Evolutionary conservation across 2,329 filamentous ascomycete genomes (phyloP).

Genomic region (Apiospora hydei): DNA sequence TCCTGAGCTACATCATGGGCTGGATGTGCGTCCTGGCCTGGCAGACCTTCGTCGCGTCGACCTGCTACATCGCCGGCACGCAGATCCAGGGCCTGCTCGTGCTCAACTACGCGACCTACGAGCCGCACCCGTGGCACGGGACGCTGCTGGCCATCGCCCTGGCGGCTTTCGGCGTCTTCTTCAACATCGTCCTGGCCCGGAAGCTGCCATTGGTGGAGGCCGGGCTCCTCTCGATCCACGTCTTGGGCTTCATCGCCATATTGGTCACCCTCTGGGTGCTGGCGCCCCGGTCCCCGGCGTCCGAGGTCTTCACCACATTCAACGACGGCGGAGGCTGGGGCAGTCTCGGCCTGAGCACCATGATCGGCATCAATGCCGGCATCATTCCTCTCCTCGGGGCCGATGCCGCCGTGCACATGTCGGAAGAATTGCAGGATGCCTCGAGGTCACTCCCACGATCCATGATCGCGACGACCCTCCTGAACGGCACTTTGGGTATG

Average conservation of each 20-base stretch:
- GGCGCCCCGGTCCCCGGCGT: conserved; percentile 40
- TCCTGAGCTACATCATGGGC: conserved; percentile 27
- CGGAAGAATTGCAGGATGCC: conserved; percentile 49
- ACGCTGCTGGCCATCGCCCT: conserved; percentile 52
- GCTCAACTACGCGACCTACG: conserved; percentile 30
- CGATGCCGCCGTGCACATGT: conserved; percentile 46
- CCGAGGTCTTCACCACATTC: conserved; percentile 55
- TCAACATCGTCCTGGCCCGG: conserved; percentile 50
- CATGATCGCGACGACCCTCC: conserved; percentile 41
- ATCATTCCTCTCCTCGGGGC: conserved; percentile 46
- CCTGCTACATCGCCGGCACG: conserved; percentile 28
- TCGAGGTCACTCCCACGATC: conserved; percentile 44
- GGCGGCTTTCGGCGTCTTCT: conserved; percentile 46
- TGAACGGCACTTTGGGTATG: conserved; percentile 32
- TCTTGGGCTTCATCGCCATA: conserved; percentile 52
- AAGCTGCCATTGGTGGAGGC: conserved; percentile 51
- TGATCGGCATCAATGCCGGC: conserved; percentile 53
- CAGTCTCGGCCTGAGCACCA: conserved; percentile 52
- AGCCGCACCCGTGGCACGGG: conserved; percentile 41
- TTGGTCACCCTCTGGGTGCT: conserved; percentile 48
- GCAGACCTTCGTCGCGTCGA: conserved; percentile 28
- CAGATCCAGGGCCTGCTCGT: conserved; percentile 34
- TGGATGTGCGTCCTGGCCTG: conserved; percentile 30
- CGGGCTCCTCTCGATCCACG: conserved; percentile 51
- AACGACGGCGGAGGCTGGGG: conserved; percentile 57